Conservation (phyloP, 2,329 filamentous ascomycete genomes). For the Pseudocercospora pini-densiflorae region DNA sequence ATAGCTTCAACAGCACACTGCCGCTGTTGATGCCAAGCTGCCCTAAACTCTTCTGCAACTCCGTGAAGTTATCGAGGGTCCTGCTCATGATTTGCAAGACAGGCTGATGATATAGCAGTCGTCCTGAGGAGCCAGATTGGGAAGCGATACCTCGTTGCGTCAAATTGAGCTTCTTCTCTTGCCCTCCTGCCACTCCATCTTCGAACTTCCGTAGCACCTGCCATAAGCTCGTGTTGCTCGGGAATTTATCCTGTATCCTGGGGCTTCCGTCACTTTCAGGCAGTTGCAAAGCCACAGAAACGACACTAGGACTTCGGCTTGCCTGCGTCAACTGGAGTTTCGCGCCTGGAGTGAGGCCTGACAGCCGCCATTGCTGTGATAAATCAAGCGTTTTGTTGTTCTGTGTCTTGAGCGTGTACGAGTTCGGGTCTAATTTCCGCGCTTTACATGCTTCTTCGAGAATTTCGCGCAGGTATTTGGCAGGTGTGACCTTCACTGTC, state of each 20-base stretch:
- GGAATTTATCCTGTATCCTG: slow-evolving; percentile 81
- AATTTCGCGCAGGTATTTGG: slow-evolving; percentile 81
- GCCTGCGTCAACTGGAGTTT: slow-evolving; percentile 90
- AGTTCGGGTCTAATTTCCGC: slow-evolving; percentile 72
- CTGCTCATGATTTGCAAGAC: slow-evolving; percentile 67
- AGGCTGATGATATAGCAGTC: slow-evolving; percentile 86
- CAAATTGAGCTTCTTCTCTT: slow-evolving; percentile 66
- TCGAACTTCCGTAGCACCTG: slow-evolving; percentile 89
- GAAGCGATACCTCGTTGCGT: slow-evolving; percentile 75
- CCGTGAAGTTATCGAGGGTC: slow-evolving; percentile 74
- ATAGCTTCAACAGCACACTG: slow-evolving; percentile 76
- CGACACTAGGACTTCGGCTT: slow-evolving; percentile 81
- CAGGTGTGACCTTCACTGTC: slow-evolving; percentile 80
- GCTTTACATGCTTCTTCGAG: slow-evolving; percentile 86
- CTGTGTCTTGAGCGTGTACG: slow-evolving; percentile 84
- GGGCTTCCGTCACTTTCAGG: slow-evolving; percentile 71
- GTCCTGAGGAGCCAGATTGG: slow-evolving; percentile 61
- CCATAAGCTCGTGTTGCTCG: slow-evolving; percentile 88
- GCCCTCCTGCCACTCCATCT: slow-evolving; percentile 64
- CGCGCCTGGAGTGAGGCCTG: slow-evolving; percentile 81
- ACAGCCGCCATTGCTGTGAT: slow-evolving; percentile 79
- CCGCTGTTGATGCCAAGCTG: slow-evolving; percentile 88
- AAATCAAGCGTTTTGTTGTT: slow-evolving; percentile 87
- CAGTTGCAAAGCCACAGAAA: slow-evolving; percentile 87
- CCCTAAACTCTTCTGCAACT: slow-evolving; percentile 85